phyloP scores from a whole-genome alignment of 2,329 filamentous ascomycete genomes.

The Cordyceps cicadae region DNA sequence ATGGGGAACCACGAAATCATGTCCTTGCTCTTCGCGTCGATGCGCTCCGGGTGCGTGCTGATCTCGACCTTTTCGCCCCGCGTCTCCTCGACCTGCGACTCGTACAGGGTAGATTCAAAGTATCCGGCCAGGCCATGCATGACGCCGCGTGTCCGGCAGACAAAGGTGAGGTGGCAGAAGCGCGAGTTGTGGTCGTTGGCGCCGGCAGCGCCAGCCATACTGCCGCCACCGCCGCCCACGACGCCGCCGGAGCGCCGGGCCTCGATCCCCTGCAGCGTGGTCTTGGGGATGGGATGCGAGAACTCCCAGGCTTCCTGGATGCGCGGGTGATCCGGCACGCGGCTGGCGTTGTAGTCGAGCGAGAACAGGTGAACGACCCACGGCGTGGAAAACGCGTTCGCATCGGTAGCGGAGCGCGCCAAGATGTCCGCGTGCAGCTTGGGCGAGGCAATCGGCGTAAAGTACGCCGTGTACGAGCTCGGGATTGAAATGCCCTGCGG shows the following conservation, averaged over 20 bases:
- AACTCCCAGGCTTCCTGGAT: conserved; percentile 78
- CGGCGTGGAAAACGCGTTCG: conserved; percentile 75
- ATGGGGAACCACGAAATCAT: conserved; percentile 99
- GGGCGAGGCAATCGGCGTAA: conserved; percentile 86
- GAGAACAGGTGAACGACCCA: conserved; percentile 92
- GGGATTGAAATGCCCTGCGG: conserved; percentile 89
- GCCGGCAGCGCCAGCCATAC: conserved; percentile 66
- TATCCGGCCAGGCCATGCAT: conserved; percentile 90
- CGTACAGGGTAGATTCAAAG: conserved; percentile 93
- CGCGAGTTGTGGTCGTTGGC: conserved; percentile 88
- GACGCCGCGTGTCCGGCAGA: conserved; percentile 68
- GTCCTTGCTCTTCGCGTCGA: conserved; percentile 85
- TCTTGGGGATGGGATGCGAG: conserved; percentile 59
- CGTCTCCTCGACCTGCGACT: conserved; percentile 33
- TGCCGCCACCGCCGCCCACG: conserved; percentile 59
- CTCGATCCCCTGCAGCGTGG: conserved; percentile 46
- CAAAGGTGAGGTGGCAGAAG: conserved; percentile 70
- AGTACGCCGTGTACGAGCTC: conserved; percentile 82
- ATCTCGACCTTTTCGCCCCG: conserved; percentile 61
- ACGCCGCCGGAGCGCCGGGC: conserved; percentile 55
- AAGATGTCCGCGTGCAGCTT: conserved; percentile 76
- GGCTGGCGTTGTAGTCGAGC: conserved; percentile 73
- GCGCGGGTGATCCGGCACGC: conserved; percentile 46
- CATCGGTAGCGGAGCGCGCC: conserved; percentile 50
- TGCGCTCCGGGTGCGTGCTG: conserved; percentile 85